Conservation (phyloP, 371 early-diverging fungal genomes). For the Chytridium lagenaria region DNA sequence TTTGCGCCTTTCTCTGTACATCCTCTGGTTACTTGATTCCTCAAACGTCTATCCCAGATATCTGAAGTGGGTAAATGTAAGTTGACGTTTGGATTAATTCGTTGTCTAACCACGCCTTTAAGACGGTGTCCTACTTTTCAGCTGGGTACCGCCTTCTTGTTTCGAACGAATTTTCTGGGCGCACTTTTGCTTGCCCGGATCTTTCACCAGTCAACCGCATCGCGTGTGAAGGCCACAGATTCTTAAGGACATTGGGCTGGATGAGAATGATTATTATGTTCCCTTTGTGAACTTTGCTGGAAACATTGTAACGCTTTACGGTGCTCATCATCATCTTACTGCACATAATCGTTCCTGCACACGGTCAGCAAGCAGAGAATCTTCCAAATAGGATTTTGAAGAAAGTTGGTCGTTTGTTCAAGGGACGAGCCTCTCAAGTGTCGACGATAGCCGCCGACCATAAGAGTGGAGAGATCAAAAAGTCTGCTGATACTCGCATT, state of each 20-base stretch:
- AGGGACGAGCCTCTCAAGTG: too few species aligned
- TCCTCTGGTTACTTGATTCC: slow-evolving; percentile 50
- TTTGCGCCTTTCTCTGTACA: slow-evolving; percentile 37
- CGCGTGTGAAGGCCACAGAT: slow-evolving; percentile 42
- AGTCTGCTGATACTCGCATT: too few species aligned
- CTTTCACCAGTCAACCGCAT: slow-evolving; percentile 19
- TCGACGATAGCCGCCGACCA: too few species aligned
- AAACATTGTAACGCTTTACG: slow-evolving; percentile 36
- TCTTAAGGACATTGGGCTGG: slow-evolving; percentile 25
- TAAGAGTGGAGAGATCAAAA: too few species aligned
- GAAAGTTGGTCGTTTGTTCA: too few species aligned
- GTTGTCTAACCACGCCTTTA: background rate
- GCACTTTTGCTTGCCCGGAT: slow-evolving; percentile 41
- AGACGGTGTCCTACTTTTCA: slow-evolving; percentile 29
- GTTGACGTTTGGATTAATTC: background rate
- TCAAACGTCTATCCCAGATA: slow-evolving; percentile 45
- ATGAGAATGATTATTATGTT: background rate
- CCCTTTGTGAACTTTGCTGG: slow-evolving; percentile 23
- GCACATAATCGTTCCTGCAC: background rate
- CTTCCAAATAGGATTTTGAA: background rate
- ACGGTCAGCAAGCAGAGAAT: slow-evolving; percentile 8
- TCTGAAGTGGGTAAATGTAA: slow-evolving; percentile 40
- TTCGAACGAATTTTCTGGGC: slow-evolving; percentile 49
- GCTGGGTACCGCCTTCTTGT: slow-evolving; percentile 41
- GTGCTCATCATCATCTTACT: slow-evolving; percentile 22